Evolutionary conservation across 177 flowering plant genomes (phyloP).

Genomic region (Vitis hybrid): DNA sequence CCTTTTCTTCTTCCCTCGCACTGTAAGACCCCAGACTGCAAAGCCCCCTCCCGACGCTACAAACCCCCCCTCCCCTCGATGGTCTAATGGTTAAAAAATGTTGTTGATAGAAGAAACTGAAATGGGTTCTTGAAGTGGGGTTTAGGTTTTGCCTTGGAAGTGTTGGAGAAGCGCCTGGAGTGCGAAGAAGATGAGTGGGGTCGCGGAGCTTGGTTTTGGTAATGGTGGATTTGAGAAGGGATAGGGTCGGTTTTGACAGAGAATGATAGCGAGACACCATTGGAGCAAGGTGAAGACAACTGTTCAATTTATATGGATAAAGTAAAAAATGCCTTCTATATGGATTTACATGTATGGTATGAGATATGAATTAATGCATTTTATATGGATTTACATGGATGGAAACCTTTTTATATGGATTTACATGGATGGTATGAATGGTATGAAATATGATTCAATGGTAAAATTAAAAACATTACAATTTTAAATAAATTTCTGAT

Average conservation of each 20-base stretch:
- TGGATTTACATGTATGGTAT: too few relatives aligned
- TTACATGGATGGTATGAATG: too few relatives aligned
- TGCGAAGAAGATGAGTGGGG: constrained; percentile 20
- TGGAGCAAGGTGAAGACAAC: constrained; percentile 6
- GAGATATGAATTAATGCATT: too few relatives aligned
- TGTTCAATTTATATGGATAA: not conserved
- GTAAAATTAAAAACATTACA: too few relatives aligned
- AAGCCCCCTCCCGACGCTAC: too few relatives aligned
- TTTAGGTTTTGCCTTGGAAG: constrained; percentile 33
- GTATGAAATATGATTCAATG: too few relatives aligned
- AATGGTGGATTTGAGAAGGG: constrained; percentile 48
- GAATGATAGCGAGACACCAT: constrained; percentile 82
- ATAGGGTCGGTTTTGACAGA: constrained; percentile 49
- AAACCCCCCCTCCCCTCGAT: accelerated
- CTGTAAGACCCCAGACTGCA: too few relatives aligned
- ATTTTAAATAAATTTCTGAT: too few relatives aligned
- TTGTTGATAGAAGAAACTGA: not conserved
- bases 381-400: too few relatives aligned
- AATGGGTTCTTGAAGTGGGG: not conserved
- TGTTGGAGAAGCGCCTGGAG: constrained; percentile 33
- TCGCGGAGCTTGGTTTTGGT: constrained; percentile 34
- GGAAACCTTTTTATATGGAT: too few relatives aligned
- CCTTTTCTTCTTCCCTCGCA: accelerated
- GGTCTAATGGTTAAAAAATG: not conserved
- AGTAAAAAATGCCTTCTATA: too few relatives aligned